These are phyloP conservation scores for Tremella yokohamensis DNA, from an alignment of 768 basidiomycete genomes.

Conservation along the genomic window DNA sequence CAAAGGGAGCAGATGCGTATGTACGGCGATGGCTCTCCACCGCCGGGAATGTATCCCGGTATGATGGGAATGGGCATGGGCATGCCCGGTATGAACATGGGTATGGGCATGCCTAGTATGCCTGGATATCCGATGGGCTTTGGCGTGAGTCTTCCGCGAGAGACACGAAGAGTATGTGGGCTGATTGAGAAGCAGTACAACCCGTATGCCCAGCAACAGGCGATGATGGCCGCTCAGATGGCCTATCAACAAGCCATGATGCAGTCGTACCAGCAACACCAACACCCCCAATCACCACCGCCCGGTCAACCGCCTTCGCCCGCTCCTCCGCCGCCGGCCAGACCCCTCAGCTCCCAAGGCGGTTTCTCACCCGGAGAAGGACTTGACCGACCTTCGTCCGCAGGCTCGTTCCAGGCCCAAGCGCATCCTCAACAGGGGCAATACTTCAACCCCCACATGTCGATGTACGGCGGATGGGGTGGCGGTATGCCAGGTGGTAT, in stretches of 20 bases:
- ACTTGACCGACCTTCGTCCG: too few species aligned
- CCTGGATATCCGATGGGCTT: constrained; percentile 19
- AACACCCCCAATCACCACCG: too few species aligned
- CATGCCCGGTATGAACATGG: constrained; percentile 35
- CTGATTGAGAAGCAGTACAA: constrained; percentile 24
- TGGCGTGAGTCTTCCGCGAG: constrained; percentile 11
- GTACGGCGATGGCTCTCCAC: constrained; percentile 58
- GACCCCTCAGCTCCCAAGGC: too few species aligned
- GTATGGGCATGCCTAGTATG: constrained; percentile 21
- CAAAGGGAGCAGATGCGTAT: constrained; percentile 82
- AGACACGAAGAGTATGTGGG: too few species aligned
- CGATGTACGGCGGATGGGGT: too few species aligned
- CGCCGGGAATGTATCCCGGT: constrained; percentile 20
- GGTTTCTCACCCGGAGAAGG: too few species aligned
- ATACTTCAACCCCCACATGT: too few species aligned
- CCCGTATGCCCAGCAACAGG: constrained; percentile 50
- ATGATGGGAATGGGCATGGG: constrained; percentile 27
- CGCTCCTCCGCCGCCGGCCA: too few species aligned
- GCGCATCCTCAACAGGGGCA: too few species aligned
- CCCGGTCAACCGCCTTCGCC: too few species aligned
- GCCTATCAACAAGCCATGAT: constrained; percentile 52
- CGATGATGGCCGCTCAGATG: constrained; percentile 53
- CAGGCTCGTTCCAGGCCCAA: too few species aligned
- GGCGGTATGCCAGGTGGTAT: too few species aligned
- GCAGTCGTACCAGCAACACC: constrained; percentile 6